Conservation (phyloP, 371 early-diverging fungal genomes). For the Coemansia sp. region DNA sequence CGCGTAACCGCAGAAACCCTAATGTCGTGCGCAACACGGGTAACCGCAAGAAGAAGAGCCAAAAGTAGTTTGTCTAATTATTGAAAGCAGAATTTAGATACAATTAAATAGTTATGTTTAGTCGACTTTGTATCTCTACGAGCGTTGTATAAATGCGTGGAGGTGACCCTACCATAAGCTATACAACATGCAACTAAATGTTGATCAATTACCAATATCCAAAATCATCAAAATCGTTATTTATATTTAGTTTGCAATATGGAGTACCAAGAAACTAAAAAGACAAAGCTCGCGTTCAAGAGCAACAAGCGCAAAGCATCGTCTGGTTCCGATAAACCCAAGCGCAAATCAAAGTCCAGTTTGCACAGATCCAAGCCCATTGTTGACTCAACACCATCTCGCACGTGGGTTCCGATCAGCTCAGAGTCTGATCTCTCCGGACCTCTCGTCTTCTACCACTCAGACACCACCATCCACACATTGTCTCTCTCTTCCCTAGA, state of each 20-base stretch:
- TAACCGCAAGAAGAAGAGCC: constrained; percentile 58
- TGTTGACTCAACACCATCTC: background rate
- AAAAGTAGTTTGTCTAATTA: background rate
- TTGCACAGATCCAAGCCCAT: background rate
- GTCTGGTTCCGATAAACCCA: background rate
- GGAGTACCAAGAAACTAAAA: constrained; percentile 3
- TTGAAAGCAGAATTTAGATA: background rate
- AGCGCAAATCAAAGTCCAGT: background rate
- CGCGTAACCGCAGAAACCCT: constrained; percentile 86
- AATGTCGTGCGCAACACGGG: constrained; percentile 66
- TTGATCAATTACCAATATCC: too few relatives aligned
- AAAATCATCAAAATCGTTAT: background rate
- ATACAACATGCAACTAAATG: too few relatives aligned
- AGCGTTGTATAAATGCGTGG: too few relatives aligned
- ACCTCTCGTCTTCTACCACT: background rate
- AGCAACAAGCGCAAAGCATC: background rate
- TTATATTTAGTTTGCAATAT: background rate
- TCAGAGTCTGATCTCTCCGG: background rate
- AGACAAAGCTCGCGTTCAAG: constrained; percentile 4
- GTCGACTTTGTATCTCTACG: too few relatives aligned
- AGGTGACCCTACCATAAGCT: too few relatives aligned
- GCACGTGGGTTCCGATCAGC: background rate
- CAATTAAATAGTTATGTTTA: too few relatives aligned
- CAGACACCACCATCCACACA: background rate
- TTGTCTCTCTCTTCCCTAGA: background rate